Base-by-base conservation (phyloP, 1,284 basidiomycete genomes). In the Cryptococcus amylolentus region DNA sequence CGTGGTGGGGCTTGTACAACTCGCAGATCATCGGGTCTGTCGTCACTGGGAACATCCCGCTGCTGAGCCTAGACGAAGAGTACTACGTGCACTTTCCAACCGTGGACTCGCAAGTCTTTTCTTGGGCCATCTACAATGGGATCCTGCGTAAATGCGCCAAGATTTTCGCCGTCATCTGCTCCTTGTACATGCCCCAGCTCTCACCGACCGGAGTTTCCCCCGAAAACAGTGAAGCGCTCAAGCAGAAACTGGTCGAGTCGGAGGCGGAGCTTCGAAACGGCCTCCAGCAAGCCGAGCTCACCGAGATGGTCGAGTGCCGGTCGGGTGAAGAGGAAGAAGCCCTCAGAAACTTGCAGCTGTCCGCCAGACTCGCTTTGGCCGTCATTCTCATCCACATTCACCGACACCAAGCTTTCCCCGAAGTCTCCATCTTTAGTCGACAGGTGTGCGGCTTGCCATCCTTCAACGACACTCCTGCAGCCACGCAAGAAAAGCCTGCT, bases 321-420 rank as follows among this genome's bases (percentile, higher is more conserved):
- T 70, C 75, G 1, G 76, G 76, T 35, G 73, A 71, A 35, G 77
- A 79, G 54, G 77, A 76, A 53, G 76, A 77, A 48, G 73, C 78
- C 9, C 73, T 71, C 9, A 61, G 72, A 23, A 77, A 77, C 49
- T 75, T 74, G 51, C 74, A 77, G 46, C 63, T 75, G 14, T 67
- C 71, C 4, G 68, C 71, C 16, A 55, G 71, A 13, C 60, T 78
- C 44, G 73, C 69, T 49, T 59, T 77, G 16, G 72, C 76, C 20
- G 75, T 75, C 52, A 62, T 70, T 23, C 74, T 77, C 52, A 76
- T 78, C 37, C 74, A 77, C 46, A 70, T 77, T 23, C 76, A 78
- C 56, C 69, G 74, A 37, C 66, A 69, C 44, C 71, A 75, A 50
- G 76, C 76, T 12, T 76, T 76, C 64, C 76, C 76, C 2, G 76